phyloP scores from a whole-genome alignment of 495 filamentous ascomycete genomes.

The Talaromyces ruber region DNA sequence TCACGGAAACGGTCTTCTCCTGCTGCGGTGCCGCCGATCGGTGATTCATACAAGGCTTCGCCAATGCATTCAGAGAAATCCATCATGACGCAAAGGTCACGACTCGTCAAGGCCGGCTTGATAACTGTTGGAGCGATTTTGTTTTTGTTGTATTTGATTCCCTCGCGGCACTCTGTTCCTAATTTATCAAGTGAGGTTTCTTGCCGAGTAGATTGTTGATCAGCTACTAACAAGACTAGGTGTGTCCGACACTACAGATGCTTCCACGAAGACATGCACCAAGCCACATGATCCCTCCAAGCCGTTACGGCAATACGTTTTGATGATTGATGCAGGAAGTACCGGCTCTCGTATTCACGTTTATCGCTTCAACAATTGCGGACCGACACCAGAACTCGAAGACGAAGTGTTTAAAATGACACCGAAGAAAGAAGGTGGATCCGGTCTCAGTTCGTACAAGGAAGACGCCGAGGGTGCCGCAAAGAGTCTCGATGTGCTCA shows the following conservation, averaged over 20 bases:
- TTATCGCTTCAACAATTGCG: constrained; percentile 98
- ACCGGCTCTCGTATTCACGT: constrained; percentile 97
- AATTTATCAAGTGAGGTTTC: constrained; percentile 29
- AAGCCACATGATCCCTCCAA: constrained; percentile 75
- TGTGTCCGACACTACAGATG: background rate
- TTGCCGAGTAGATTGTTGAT: background rate
- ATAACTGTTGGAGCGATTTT: constrained; percentile 67
- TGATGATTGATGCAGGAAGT: constrained; percentile 98
- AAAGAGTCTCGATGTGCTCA: constrained; percentile 75
- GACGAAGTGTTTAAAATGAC: constrained; percentile 87
- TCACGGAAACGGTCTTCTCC: constrained; percentile 4
- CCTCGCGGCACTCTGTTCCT: constrained; percentile 33
- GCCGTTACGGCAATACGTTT: constrained; percentile 90
- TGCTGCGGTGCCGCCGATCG: background rate
- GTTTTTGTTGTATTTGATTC: constrained; percentile 66
- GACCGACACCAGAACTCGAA: constrained; percentile 88
- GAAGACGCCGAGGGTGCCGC: constrained; percentile 80
- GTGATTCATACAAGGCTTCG: background rate
- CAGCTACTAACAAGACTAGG: background rate
- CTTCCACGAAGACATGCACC: constrained; percentile 53
- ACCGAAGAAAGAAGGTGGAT: constrained; percentile 62
- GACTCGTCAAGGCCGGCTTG: constrained; percentile 75
- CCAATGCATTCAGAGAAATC: constrained; percentile 11
- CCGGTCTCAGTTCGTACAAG: constrained; percentile 81
- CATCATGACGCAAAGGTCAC: constrained; percentile 62